Conservation (phyloP, 305 asterid genomes). For the Stenogyne calaminthoides region DNA sequence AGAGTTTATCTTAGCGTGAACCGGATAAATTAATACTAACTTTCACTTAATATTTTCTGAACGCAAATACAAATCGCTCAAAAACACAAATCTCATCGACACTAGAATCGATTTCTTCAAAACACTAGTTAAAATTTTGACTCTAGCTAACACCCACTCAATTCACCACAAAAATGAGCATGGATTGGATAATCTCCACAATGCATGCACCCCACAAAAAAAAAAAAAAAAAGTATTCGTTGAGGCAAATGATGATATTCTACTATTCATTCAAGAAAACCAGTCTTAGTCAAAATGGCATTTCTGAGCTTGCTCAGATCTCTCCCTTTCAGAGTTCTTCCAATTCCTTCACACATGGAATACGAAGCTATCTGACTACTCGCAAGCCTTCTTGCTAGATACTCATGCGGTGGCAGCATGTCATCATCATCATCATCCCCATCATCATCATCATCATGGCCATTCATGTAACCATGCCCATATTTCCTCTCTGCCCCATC, state of each 20-base stretch:
- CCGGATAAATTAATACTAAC: too few species aligned
- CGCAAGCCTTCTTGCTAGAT: conserved; percentile 40
- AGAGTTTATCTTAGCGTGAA: too few species aligned
- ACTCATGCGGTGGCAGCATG: conserved; percentile 59
- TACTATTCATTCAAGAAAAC: conserved; percentile 45
- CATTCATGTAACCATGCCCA: background rate
- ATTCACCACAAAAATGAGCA: background rate
- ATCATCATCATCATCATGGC: too few species aligned
- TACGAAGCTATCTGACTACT: conserved; percentile 43
- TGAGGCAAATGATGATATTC: background rate
- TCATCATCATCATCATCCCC: conserved; percentile 30
- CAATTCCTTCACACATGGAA: conserved; percentile 65
- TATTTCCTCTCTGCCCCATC: background rate
- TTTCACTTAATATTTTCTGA: too few species aligned
- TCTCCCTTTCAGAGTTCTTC: conserved; percentile 69
- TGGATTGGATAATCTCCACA: background rate
- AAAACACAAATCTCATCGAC: too few species aligned
- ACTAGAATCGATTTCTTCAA: too few species aligned
- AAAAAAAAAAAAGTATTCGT: background rate
- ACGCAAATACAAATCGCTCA: too few species aligned
- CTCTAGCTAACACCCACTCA: background rate
- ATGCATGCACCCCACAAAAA: background rate
- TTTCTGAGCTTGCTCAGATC: conserved; percentile 57
- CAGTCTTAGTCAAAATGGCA: conserved; percentile 52
- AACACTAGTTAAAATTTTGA: background rate